phyloP scores from a whole-genome alignment of 495 filamentous ascomycete genomes.

The Jackrogersella minutella region DNA sequence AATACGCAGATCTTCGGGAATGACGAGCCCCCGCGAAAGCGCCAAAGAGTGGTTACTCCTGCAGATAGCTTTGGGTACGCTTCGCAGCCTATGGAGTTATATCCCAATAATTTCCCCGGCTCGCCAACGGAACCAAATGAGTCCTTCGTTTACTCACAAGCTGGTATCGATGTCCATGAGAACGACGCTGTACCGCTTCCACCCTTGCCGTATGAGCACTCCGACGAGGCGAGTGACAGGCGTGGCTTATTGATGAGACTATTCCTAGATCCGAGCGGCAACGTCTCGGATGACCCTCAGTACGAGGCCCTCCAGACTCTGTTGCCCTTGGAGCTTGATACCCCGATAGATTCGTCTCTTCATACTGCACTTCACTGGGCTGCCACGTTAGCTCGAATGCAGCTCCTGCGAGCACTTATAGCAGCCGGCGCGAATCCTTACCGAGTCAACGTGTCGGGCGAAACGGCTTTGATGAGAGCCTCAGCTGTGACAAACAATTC shows the following conservation, averaged over 20 bases:
- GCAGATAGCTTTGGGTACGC: conserved; percentile 58
- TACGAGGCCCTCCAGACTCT: conserved; percentile 61
- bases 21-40: conserved; percentile 89
- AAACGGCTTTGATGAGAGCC: conserved; percentile 90
- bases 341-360: conserved; percentile 83
- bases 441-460: conserved; percentile 84
- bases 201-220: conserved; percentile 72
- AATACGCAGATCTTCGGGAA: conserved; percentile 50
- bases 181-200: conserved; percentile 66
- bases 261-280: conserved; percentile 78
- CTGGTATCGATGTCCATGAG: conserved; percentile 56
- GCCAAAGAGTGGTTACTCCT: conserved; percentile 59
- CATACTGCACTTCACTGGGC: conserved; percentile 97
- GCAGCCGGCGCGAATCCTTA: conserved; percentile 83
- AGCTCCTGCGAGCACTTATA: conserved; percentile 80
- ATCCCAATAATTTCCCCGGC: conserved; percentile 53
- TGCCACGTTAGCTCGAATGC: conserved; percentile 88
- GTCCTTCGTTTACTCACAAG: conserved; percentile 78
- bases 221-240: conserved; percentile 74
- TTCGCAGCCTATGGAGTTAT: conserved; percentile 62
- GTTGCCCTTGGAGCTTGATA: conserved; percentile 83
- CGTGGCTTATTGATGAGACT: conserved; percentile 83
- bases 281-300: conserved; percentile 61
- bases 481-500: conserved; percentile 90
- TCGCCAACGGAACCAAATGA: conserved; percentile 89